Evolutionary conservation across 108 stramenopile species (phyloP).

Genomic region (Skeletonema tropicum): DNA sequence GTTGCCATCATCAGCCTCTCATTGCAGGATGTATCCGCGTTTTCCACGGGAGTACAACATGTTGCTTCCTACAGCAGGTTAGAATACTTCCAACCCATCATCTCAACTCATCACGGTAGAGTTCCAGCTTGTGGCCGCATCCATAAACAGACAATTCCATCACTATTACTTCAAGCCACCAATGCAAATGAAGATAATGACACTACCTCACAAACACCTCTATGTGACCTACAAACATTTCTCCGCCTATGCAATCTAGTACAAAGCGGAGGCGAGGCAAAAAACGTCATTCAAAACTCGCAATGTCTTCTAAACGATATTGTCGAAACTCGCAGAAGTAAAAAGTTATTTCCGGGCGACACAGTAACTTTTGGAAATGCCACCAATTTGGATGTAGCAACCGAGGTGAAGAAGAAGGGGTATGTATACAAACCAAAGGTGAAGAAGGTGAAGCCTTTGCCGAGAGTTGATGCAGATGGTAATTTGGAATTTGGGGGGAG

Average conservation of each 20-base stretch:
- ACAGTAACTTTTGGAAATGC: slow-evolving; percentile 23
- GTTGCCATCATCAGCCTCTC: neutral
- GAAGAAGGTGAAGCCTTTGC: slow-evolving; percentile 31
- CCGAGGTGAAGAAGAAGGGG: slow-evolving; percentile 23
- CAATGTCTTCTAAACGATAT: slow-evolving; percentile 5
- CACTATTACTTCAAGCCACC: neutral
- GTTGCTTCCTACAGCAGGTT: neutral
- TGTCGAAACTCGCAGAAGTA: slow-evolving; percentile 25
- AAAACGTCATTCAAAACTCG: slow-evolving; percentile 10
- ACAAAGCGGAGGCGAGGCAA: slow-evolving; percentile 14
- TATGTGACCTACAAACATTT: slow-evolving; percentile 16
- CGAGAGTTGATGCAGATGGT: slow-evolving; percentile 21
- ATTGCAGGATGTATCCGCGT: neutral
- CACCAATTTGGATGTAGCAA: slow-evolving; percentile 17
- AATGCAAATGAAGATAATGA: neutral
- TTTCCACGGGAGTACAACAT: neutral
- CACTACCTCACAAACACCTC: slow-evolving; percentile 8
- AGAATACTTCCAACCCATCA: neutral
- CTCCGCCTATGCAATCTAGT: slow-evolving; percentile 16
- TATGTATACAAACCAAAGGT: slow-evolving; percentile 27
- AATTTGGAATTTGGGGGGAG: slow-evolving; percentile 31
- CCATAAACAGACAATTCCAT: neutral
- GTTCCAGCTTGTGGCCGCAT: neutral
- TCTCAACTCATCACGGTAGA: neutral
- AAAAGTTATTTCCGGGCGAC: slow-evolving; percentile 26